Base-by-base conservation (phyloP, 2,329 filamentous ascomycete species). In the Arthroderma uncinatum region DNA sequence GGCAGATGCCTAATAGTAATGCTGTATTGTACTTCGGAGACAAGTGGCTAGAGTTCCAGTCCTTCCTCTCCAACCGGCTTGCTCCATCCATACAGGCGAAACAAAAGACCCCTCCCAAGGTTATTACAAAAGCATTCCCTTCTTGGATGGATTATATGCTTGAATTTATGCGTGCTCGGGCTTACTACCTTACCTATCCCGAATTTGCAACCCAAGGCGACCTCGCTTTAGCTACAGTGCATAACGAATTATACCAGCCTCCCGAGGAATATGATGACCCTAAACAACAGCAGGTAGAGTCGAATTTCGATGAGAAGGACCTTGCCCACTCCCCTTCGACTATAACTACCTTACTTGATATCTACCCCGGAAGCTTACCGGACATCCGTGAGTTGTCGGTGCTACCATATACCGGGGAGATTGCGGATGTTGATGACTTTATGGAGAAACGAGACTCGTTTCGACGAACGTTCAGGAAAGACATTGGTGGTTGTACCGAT, bases 21-120 rank as follows among this genome's bases (percentile, higher is more conserved):
- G 91, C 92, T 0, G 82, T 84, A 9, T 77, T 98, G 8, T 85
- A 92, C 67, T 83, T 93, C 57, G 90, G 91, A 44, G 82, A 89
- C 52, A 90, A 86, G 66, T 98, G 93, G 93, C 74, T 81, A 10
- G 88, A 95, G 63, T 79, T 95, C 8, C 90, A 96, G 67, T 80
- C 83, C 9, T 93, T 94, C 64, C 79, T 94, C 1, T 81, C 86
- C 9, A 78, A 80, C 52, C 76, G 84, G 5, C 73, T 91, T 8
- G 62, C 68, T 12, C 66, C 64, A 23, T 53, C 55, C 58, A 53
- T 23, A 44, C 61, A 21, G 59, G 62, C 2, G 21, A 64, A 54
- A 30, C 7, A 19, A 36, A 56, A 33, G 21, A 57, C 54, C 12
- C 58, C 56, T 6, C 53, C 53, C 23, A 89, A 87, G 66, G 62